Evolutionary conservation across 306 rosid species (phyloP).

Genomic region (Trichosanthes cucumerina): DNA sequence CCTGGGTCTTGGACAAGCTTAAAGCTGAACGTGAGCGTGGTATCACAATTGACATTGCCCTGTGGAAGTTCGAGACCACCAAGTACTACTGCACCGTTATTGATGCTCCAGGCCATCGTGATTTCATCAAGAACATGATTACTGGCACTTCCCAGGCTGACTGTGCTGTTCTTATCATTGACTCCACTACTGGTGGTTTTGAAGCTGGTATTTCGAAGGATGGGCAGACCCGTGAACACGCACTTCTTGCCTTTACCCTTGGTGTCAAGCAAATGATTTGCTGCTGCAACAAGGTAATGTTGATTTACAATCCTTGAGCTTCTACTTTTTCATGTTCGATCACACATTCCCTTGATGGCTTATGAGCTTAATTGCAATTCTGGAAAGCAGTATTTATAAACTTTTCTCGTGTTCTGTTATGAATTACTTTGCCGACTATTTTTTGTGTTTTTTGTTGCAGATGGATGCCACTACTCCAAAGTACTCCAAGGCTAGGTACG

Average conservation of each 20-base stretch:
- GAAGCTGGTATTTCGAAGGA: conserved; percentile 96
- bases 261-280: conserved; percentile 95
- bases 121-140: conserved; percentile 87
- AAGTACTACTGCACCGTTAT: conserved; percentile 91
- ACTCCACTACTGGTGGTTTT: conserved; percentile 90
- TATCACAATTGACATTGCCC: conserved; percentile 78
- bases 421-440: neutral
- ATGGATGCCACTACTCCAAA: conserved; percentile 92
- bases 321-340: neutral
- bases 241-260: conserved; percentile 88
- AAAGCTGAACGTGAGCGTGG: conserved; percentile 98
- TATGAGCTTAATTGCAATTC: neutral
- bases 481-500: conserved; percentile 80
- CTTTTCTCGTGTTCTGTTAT: neutral
- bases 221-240: conserved; percentile 95
- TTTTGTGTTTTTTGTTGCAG: conserved; percentile 12
- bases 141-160: conserved; percentile 92
- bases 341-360: too few species aligned
- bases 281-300: conserved; percentile 72
- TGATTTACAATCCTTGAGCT: neutral
- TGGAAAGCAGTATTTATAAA: neutral
- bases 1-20: conserved; percentile 93
- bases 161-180: conserved; percentile 81
- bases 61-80: conserved; percentile 92
- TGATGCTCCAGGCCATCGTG: conserved; percentile 93